Base-by-base conservation (phyloP, 192 early-diverging fungal species). In the Linnemannia zychae region DNA sequence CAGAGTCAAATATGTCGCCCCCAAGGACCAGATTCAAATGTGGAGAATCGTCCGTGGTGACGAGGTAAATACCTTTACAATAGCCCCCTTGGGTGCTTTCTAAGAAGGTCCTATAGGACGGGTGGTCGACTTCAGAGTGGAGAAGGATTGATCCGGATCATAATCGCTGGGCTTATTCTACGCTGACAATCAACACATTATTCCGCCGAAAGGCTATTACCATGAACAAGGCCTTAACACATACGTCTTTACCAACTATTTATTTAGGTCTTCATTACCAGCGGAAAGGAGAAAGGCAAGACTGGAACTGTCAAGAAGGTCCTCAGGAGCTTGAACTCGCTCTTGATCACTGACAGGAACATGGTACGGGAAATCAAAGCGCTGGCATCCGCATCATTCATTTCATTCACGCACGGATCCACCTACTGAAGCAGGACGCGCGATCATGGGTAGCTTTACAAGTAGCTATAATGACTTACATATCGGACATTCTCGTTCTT, bases 1-100 rank as follows among this genome's bases (percentile, higher is more conserved):
- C 34, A 78, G 82, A 65, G 77, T 79, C 67, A 84, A 79, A 84
- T 84, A 84, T 71, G 73, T 84, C 2, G 82, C 82, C 31, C 82
- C 88, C 67, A 71, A 88, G 57, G 77, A 90, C 78, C 87, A 79
- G 37, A 70, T 92, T 40, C 85, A 90, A 79, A 88, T 87, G 50
- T 94, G 93, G 93, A 90, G 91, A 71, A 89, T 94, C 31, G 84
- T 89, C 76, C 87, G 79, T 40, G 92, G 92, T 75, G 93, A 94
- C 87, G 82, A 84, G 78, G 82, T 84, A 84, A 34, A 36, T 7
- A 57, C 5, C 17, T 4, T n/a, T n/a, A n/a, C n/a, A n/a, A n/a
- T n/a, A n/a, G n/a, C n/a, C n/a, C 18, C 18, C 9, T 11, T 52
- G n/a, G 9, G 71, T 3, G 71, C n/a, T 18, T 49, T 67, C 46